Percentiles rank a stretch among this genome's conserved stretches.
Conservation (phyloP, 2,329 filamentous ascomycete genomes). For the Colletotrichum horii region DNA sequence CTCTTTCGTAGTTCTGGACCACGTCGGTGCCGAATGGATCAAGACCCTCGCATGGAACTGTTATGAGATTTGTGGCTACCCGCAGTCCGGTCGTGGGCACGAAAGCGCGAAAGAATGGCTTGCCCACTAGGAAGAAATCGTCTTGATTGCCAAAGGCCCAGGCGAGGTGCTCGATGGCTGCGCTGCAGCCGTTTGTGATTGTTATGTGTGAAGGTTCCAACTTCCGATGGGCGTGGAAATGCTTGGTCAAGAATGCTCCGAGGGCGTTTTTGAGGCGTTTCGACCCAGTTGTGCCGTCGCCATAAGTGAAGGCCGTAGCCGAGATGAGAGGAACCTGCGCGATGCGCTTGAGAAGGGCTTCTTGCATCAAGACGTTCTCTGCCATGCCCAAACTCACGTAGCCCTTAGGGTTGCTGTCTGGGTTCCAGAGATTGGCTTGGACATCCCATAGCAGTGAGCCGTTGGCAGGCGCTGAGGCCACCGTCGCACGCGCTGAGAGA, state of each 20-base stretch:
- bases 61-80: slow-evolving; percentile 32
- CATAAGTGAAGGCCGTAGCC: neutral
- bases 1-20: neutral
- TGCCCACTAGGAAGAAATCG: slow-evolving; percentile 34
- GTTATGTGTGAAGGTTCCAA: slow-evolving; percentile 37
- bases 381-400: slow-evolving; percentile 56
- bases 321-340: neutral
- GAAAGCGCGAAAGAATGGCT: slow-evolving; percentile 53
- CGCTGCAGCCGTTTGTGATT: slow-evolving; percentile 43
- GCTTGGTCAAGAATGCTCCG: neutral
- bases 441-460: slow-evolving; percentile 44
- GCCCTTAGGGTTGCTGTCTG: slow-evolving; percentile 43
- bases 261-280: neutral
- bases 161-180: slow-evolving; percentile 43
- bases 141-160: slow-evolving; percentile 37
- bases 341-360: slow-evolving; percentile 22
- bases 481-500: slow-evolving; percentile 31
- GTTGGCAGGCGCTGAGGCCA: slow-evolving; percentile 28
- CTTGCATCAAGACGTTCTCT: slow-evolving; percentile 58
- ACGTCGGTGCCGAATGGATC: neutral
- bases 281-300: neutral
- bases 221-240: slow-evolving; percentile 24
- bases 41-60: neutral
- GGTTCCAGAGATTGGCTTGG: slow-evolving; percentile 47
- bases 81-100: slow-evolving; percentile 47